Evolutionary conservation across 495 filamentous ascomycete species (phyloP), one percentile per base, ranked within the genome.

Genomic region (Recurvomyces mirabilis): DNA sequence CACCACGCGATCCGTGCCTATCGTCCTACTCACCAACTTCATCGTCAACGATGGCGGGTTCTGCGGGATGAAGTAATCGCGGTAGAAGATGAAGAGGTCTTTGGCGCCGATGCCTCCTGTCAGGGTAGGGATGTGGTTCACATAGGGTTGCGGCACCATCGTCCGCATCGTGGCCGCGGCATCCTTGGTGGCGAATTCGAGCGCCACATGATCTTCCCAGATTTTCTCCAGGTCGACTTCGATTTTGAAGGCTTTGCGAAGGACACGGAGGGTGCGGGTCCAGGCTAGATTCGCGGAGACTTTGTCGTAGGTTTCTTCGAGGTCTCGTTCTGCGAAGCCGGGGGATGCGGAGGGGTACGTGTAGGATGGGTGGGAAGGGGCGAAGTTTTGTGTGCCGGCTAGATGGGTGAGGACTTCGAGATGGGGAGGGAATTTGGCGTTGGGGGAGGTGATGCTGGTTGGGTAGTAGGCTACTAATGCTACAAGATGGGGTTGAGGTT

Each of bases 381-480:
- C 68, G 52, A 63, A 54, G 22, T 45, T 35, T 36, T 33, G 61
- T 29, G 46, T 38, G 12, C 26, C 62, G 3, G 78, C 71, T 1
- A 81, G 60, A 59, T 81, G 78, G 0, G 76, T 63, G 12, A 71
- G 40, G 1, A 78, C 60, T 0, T 64, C 58, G 22, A 79, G 56
- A 7, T 65, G 58, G 1, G 67, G 56, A 0, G 76, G 68, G 43
- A 71, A 77, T 18, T 60, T 56, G 10, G 64, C 60, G 5, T 66
- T 63, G 0, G 69, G 66, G 20, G 65, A 65, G 1, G 75, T 73
- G 35, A 79, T 68, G 17, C 51, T 46, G 26, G 67, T 65, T 0
- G 78, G 78, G 41, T 82, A 81, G 61, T 78, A 82, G 10, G 73
- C 73, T 23, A 78, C 56, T 0, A 81, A 63, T 0, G 73, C 72